phyloP scores from a whole-genome alignment of 2,329 filamentous ascomycete species.

The Ceratocystis papillata region DNA sequence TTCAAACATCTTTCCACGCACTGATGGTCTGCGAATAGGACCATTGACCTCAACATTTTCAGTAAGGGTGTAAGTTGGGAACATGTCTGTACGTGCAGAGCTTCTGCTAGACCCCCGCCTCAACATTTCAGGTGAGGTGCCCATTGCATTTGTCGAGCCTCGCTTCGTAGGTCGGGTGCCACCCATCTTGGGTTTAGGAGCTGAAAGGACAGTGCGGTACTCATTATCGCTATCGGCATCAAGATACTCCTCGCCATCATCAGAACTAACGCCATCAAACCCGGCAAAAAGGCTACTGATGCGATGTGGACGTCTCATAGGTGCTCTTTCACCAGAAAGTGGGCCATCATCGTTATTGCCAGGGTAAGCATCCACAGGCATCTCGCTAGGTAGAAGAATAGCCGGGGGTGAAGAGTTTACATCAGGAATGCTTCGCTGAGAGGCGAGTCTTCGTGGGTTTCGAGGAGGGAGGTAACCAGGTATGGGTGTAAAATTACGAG shows the following conservation, averaged over 20 bases:
- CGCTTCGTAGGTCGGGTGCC: constrained; percentile 35
- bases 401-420: constrained; percentile 41
- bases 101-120: constrained; percentile 30
- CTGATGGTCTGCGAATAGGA: constrained; percentile 30
- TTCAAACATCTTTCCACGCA: constrained; percentile 24
- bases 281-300: constrained; percentile 80
- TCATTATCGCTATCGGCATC: constrained; percentile 57
- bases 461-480: constrained; percentile 47
- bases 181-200: constrained; percentile 36
- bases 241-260: constrained; percentile 52
- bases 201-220: constrained; percentile 54
- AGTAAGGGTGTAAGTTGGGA: constrained; percentile 36
- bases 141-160: constrained; percentile 32
- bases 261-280: constrained; percentile 62
- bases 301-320: constrained; percentile 58
- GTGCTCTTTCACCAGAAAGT: constrained; percentile 47
- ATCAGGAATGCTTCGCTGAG: constrained; percentile 39
- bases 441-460: constrained; percentile 47
- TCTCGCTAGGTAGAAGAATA: constrained; percentile 30
- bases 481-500: constrained; percentile 41
- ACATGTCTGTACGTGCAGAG: constrained; percentile 35
- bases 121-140: constrained; percentile 36
- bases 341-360: constrained; percentile 74
- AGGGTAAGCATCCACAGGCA: constrained; percentile 56
- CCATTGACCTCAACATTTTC: constrained; percentile 26